Conservation (phyloP, 2,329 filamentous ascomycete genomes). For the Penicillium aurantiogriseum region DNA sequence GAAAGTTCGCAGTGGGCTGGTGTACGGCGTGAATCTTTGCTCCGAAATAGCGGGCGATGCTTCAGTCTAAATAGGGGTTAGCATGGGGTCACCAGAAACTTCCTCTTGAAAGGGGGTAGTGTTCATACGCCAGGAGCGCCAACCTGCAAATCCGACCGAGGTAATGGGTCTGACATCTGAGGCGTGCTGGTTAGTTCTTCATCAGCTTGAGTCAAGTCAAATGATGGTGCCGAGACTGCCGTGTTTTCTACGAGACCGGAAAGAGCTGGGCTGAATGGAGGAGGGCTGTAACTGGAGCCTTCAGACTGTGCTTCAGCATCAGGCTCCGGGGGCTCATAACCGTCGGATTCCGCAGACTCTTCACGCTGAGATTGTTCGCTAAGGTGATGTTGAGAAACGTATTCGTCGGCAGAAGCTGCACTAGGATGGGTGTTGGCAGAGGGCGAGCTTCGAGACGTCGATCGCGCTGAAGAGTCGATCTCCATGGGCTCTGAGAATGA, state of each 20-base stretch:
- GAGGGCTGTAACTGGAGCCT: conserved; percentile 34
- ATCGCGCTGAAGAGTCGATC: conserved; percentile 1
- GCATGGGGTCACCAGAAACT: conserved; percentile 18
- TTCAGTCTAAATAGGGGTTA: conserved; percentile 32
- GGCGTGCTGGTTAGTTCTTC: conserved; percentile 34
- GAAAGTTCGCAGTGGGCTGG: conserved; percentile 79
- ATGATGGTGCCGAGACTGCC: conserved; percentile 22
- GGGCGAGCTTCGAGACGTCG: neutral
- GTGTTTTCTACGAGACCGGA: conserved; percentile 31
- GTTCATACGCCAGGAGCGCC: conserved; percentile 36
- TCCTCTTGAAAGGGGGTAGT: conserved; percentile 17
- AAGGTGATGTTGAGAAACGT: neutral
- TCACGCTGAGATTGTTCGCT: conserved; percentile 23
- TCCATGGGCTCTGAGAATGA: conserved; percentile 2
- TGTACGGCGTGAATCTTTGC: conserved; percentile 63
- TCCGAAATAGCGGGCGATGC: conserved; percentile 16
- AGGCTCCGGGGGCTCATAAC: conserved; percentile 57
- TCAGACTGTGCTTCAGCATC: conserved; percentile 27
- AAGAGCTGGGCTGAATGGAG: conserved; percentile 46
- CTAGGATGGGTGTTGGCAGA: conserved; percentile 9
- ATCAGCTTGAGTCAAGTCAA: conserved; percentile 23
- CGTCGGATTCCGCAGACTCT: conserved; percentile 46
- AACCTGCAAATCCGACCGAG: conserved; percentile 25
- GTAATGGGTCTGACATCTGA: conserved; percentile 28
- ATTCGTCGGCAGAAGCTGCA: conserved; percentile 13